phyloP scores from a whole-genome alignment of 1,284 basidiomycete species.

The Moesziomyces sp. region DNA sequence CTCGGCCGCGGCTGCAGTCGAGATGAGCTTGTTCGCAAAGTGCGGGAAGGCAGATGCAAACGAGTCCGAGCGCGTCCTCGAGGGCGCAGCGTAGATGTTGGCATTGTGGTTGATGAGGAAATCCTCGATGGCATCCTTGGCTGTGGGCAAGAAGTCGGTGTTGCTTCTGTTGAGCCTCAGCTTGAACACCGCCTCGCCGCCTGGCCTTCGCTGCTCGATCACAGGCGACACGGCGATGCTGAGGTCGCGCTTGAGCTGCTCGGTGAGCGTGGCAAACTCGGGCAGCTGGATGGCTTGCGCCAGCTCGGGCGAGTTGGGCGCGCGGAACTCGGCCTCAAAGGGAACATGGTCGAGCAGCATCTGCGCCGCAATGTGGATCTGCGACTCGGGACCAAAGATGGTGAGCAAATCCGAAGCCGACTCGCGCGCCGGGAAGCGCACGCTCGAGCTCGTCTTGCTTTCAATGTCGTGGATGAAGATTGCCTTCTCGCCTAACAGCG shows the following conservation, averaged over 20 bases:
- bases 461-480: constrained; percentile 98
- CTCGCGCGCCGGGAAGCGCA: constrained; percentile 96
- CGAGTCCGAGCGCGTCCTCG: constrained; percentile 77
- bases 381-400: constrained; percentile 95
- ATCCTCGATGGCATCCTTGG: constrained; percentile 91
- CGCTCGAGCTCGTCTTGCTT: constrained; percentile 90
- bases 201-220: constrained; percentile 56
- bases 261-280: constrained; percentile 84
- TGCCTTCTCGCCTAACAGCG: constrained; percentile 91
- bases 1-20: constrained; percentile 48
- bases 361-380: constrained; percentile 93
- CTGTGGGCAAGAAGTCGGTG: constrained; percentile 81
- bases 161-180: constrained; percentile 89
- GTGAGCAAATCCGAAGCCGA: constrained; percentile 88
- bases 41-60: constrained; percentile 95
- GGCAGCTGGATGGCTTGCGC: constrained; percentile 78
- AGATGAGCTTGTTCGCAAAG: constrained; percentile 88
- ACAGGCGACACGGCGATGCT: constrained; percentile 88
- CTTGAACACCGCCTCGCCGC: constrained; percentile 84
- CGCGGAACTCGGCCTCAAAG: constrained; percentile 93
- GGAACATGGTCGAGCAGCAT: constrained; percentile 96
- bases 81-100: constrained; percentile 69
- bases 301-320: constrained; percentile 82
- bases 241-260: constrained; percentile 90
- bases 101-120: constrained; percentile 83